Conservation (phyloP, 352 stramenopile species). For the Phytopythium cucurbitacearum region DNA sequence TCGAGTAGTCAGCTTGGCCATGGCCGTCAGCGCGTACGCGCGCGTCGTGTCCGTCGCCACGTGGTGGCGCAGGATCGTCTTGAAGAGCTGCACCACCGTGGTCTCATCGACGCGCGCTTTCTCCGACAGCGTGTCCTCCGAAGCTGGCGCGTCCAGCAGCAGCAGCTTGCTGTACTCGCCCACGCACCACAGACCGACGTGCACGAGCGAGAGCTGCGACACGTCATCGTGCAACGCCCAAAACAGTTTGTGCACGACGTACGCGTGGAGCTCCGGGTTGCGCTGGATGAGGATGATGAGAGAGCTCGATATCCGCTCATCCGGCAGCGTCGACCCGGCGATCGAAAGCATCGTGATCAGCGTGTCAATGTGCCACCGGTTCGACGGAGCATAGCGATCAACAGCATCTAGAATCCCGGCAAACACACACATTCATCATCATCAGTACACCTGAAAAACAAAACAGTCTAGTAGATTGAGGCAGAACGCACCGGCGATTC, state of each 20-base stretch:
- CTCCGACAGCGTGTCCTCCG: conserved; percentile 58
- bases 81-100: conserved; percentile 66
- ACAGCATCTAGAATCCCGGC: conserved; percentile 50
- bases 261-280: conserved; percentile 86
- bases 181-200: conserved; percentile 98
- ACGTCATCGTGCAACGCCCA: conserved; percentile 94
- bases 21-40: conserved; percentile 83
- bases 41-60: conserved; percentile 77
- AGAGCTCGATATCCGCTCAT: conserved; percentile 93
- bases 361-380: conserved; percentile 94
- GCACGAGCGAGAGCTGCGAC: conserved; percentile 93
- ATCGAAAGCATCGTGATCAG: conserved; percentile 99
- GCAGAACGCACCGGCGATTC: conserved; percentile 84
- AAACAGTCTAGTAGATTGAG: background rate
- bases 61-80: conserved; percentile 81
- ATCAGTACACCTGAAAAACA: background rate
- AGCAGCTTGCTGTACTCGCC: conserved; percentile 96
- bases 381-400: conserved; percentile 77
- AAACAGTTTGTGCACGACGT: conserved; percentile 97
- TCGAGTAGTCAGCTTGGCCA: conserved; percentile 95
- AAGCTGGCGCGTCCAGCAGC: conserved; percentile 52
- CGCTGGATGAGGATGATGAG: conserved; percentile 95
- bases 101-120: conserved; percentile 68
- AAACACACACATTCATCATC: conserved; percentile 6
- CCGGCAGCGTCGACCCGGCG: conserved; percentile 89